phyloP scores from a whole-genome alignment of 108 stramenopile species.

The Fragilariopsis cylindrus region DNA sequence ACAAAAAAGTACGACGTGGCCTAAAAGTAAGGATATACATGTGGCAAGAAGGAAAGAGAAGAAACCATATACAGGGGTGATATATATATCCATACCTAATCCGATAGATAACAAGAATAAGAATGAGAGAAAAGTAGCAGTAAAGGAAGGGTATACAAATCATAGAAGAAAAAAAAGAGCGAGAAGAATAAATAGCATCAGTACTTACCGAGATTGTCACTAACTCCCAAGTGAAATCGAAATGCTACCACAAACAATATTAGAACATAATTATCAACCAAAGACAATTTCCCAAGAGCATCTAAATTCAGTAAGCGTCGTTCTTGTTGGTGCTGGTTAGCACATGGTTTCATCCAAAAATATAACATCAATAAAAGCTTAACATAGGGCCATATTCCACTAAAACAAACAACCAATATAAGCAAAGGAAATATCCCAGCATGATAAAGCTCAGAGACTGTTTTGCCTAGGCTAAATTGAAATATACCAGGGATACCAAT shows the following conservation, averaged over 20 bases:
- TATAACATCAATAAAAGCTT: conserved; percentile 80
- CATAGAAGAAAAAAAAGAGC: no score
- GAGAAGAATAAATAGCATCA: no score
- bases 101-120: not conserved
- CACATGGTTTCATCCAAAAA: conserved; percentile 58
- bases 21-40: conserved; percentile 72
- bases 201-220: conserved; percentile 20
- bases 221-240: conserved; percentile 75
- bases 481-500: conserved; percentile 60
- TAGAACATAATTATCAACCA: conserved; percentile 90
- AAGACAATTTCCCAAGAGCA: conserved; percentile 85
- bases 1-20: conserved; percentile 75
- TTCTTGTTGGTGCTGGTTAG: conserved; percentile 47
- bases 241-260: conserved; percentile 93
- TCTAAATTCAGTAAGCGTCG: conserved; percentile 76
- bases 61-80: conserved; percentile 78
- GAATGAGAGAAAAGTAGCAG: no score
- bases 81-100: conserved; percentile 58
- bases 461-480: conserved; percentile 74
- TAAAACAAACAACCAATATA: conserved; percentile 80
- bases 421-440: conserved; percentile 89
- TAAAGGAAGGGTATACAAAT: no score
- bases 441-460: conserved; percentile 76
- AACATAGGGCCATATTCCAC: conserved; percentile 91
- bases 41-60: conserved; percentile 89